Percentiles rank a stretch among this genome's conserved stretches.
phyloP scores from a whole-genome alignment of 108 stramenopile genomes.

The Cyclotella sp. region DNA sequence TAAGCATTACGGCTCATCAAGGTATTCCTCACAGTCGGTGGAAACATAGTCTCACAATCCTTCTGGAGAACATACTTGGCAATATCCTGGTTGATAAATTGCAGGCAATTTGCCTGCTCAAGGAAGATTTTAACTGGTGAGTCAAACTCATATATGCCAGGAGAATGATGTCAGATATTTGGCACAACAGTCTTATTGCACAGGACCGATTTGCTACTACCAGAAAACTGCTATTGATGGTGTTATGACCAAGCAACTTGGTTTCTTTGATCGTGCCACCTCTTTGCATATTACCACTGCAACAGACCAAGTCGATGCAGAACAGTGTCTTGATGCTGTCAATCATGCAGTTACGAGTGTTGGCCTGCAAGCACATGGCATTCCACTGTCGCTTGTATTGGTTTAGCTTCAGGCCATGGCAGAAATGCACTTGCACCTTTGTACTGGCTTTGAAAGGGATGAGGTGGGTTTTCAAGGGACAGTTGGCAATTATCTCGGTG shows the following conservation, averaged over 20 bases:
- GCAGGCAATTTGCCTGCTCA: conserved; percentile 29
- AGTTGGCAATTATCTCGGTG: neutral
- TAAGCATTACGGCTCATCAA: neutral
- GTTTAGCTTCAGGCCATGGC: neutral
- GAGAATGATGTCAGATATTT: conserved; percentile 15
- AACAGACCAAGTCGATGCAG: neutral
- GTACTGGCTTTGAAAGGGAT: neutral
- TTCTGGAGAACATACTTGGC: conserved; percentile 39
- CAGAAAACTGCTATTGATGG: conserved; percentile 2
- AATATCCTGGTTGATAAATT: conserved; percentile 25
- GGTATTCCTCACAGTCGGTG: conserved; percentile 24
- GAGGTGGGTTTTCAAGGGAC: neutral
- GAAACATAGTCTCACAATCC: conserved; percentile 15
- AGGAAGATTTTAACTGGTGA: conserved; percentile 46
- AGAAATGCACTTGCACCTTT: neutral
- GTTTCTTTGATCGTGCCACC: conserved; percentile 1
- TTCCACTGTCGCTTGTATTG: neutral
- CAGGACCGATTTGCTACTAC: conserved; percentile 9
- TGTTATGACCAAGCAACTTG: neutral
- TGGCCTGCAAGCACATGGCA: neutral
- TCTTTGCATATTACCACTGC: neutral
- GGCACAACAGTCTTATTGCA: neutral
- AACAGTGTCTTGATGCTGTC: conserved; percentile 4
- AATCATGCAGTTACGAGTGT: neutral
- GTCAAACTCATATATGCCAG: conserved; percentile 25